These are phyloP conservation scores for Nepenthes alata DNA, from an alignment of 179 eudicot genomes.

Conservation along the genomic window DNA sequence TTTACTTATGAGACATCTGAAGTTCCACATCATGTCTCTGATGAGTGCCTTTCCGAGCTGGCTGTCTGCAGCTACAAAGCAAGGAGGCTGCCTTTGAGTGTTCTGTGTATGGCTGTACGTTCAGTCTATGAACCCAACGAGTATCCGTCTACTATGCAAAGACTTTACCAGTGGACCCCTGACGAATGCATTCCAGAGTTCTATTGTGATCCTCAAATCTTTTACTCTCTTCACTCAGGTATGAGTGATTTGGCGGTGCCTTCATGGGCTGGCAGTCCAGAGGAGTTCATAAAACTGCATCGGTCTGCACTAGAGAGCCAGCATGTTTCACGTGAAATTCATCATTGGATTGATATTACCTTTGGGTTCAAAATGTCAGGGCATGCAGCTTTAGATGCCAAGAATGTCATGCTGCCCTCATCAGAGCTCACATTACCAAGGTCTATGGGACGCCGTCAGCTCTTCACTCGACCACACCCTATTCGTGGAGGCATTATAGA, in stretches of 20 bases:
- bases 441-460: conserved; percentile 76
- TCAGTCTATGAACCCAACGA: conserved; percentile 97
- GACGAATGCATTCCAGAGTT: conserved; percentile 97
- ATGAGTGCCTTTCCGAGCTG: conserved; percentile 94
- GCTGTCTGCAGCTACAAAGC: conserved; percentile 99
- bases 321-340: conserved; percentile 60
- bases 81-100: conserved; percentile 83
- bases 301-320: conserved; percentile 74
- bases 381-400: conserved; percentile 73
- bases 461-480: conserved; percentile 83
- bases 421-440: conserved; percentile 51
- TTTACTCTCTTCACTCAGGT: conserved; percentile 64
- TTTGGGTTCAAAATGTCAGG: conserved; percentile 97
- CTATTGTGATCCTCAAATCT: conserved; percentile 68
- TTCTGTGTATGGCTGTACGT: conserved; percentile 77
- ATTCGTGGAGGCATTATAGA: conserved; percentile 29
- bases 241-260: conserved; percentile 87
- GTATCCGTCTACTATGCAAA: conserved; percentile 88
- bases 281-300: conserved; percentile 70
- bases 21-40: conserved; percentile 89
- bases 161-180: conserved; percentile 96
- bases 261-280: conserved; percentile 68
- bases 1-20: conserved; percentile 92
- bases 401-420: conserved; percentile 81
- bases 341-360: conserved; percentile 92